Base-by-base conservation (phyloP, 768 basidiomycete species). In the Hirschioporus abietinus region DNA sequence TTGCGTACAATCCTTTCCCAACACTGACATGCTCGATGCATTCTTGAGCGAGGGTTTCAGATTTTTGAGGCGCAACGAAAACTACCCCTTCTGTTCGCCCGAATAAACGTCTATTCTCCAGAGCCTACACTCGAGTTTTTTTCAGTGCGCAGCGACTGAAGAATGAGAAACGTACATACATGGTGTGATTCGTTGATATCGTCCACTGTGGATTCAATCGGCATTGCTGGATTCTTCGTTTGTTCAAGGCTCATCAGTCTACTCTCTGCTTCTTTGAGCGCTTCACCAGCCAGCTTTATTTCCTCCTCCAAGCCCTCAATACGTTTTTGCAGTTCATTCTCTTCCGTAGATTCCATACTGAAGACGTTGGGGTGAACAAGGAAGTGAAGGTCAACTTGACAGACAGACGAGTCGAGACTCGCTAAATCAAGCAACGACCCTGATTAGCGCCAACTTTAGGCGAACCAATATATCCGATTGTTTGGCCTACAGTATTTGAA, bases 51-150 rank as follows among this genome's bases (percentile, higher is more conserved):
- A 61, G 23, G 15, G 24, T 2, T 8, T 71, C 64, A 17, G 35
- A 63, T 20, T 70, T 68, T 35, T 68, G 67, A 1, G 69, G 68
- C 2, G 65, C 61, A 1, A 71, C 68, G n/a, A 71, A 71, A 15
- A 70, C 68, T 17, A 71, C 68, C 9, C 59, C 63, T 58, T 70
- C 71, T 24, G 62, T 70, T 60, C 65, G 69, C 1, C 71, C 71
- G 61, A 68, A 71, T 17, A 63, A 58, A 2, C 64, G 65, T 17
- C 70, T 35, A 52, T 71, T 71, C 18, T 65, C 65, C 8, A 67
- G 65, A 23, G 60, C 66, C 67, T 71, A 58, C 1, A 57, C 8
- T 8, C 30, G 30, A 3, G 30, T 34, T 64, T n/a, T 30, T 10
- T 15, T 52, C 15, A 52, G 12, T 52, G 12, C 20, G 42, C 20